These are phyloP conservation scores for Sporothrix protearum DNA, from an alignment of 2,329 filamentous ascomycete genomes.

Conservation along the genomic window DNA sequence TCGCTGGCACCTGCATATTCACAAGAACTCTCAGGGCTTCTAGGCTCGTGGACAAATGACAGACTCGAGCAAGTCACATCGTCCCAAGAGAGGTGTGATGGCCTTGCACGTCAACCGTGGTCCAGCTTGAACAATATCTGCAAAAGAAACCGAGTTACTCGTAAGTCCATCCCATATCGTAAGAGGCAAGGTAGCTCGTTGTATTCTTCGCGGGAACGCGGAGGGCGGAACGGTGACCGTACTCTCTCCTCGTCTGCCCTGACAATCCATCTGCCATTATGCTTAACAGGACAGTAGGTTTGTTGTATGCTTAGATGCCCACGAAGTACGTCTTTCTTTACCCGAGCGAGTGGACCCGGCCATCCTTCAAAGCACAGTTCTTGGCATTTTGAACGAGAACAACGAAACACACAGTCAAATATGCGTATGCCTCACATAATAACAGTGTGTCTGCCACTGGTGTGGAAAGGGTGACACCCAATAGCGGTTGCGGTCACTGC, in stretches of 20 bases:
- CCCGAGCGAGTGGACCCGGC: neutral
- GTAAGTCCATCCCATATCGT: no score
- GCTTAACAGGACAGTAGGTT: neutral
- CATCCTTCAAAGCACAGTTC: neutral
- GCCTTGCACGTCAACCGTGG: neutral
- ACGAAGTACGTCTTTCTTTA: neutral
- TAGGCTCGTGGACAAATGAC: neutral
- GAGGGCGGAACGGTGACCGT: neutral
- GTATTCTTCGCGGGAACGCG: constrained; percentile 11
- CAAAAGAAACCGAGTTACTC: neutral
- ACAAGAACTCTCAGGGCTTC: neutral
- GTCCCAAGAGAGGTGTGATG: neutral
- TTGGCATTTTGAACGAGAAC: neutral
- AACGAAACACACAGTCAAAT: neutral
- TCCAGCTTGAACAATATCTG: neutral
- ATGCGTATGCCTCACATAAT: neutral
- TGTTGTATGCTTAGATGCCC: neutral
- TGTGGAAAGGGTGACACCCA: neutral
- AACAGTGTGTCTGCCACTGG: neutral
- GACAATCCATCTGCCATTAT: neutral
- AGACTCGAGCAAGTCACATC: neutral
- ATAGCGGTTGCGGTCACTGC: constrained; percentile 4
- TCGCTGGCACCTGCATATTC: constrained; percentile 5
- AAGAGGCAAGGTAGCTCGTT: neutral
- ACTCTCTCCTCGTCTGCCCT: neutral